Base-by-base conservation (phyloP, 768 basidiomycete genomes). In the Termitomyces sp. region DNA sequence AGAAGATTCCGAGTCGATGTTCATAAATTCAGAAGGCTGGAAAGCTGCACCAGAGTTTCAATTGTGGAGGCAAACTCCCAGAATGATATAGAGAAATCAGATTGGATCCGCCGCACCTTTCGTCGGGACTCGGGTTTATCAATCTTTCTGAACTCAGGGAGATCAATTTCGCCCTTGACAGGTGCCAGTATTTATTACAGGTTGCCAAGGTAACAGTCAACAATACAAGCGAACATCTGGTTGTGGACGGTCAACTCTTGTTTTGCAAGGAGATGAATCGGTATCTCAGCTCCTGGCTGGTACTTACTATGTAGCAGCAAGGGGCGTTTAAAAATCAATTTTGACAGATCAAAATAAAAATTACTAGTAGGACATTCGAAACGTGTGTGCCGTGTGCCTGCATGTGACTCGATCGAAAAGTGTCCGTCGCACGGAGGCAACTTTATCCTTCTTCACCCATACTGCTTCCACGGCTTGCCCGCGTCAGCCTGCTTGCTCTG, bases 351-450 rank as follows among this genome's bases (percentile, higher is more conserved):
- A 32, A 46, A 52, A 41, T 39, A 14, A 8, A 36, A 55, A 47
- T 29, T 29, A 39, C n/a, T n/a, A n/a, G n/a, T n/a, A n/a, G 18
- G 32, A 24, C 48, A 49, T 34, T n/a, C 20, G 27, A 43, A 29
- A 39, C 55, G 56, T 43, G 56, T 46, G 57, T 46, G 29, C 29
- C 27, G 42, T 36, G 55, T 43, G 22, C 49, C 56, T 57, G 39
- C 56, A 57, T 57, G 56, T 57, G 56, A 57, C 49, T n/a, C 5
- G 24, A 8, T 31, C 20, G 46, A 43, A 53, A 53, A 46, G 32
- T 27, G 41, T 47, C 26, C 16, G 39, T 48, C 36, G 24, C 57
- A 42, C 32, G 29, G 36, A 41, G 44, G 46, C 13, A 41, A 43
- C 37, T 26, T 42, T 57, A 44, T 39, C n/a, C 50, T 31, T 49